Base-by-base conservation (phyloP, 805 yeast genomes). In the Grigorovia humatica region DNA sequence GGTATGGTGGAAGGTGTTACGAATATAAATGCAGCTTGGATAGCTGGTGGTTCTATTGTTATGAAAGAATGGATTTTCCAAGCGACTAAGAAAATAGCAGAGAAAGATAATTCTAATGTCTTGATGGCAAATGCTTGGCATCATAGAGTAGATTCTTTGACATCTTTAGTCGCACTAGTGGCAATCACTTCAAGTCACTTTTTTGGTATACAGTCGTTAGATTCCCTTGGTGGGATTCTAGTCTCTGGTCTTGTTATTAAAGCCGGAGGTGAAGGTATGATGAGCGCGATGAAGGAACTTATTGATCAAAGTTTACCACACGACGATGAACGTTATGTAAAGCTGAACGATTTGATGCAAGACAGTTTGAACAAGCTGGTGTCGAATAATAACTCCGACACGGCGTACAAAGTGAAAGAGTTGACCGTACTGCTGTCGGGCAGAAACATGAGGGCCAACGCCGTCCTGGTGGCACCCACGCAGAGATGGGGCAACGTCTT, bases 121-220 rank as follows among this genome's bases (percentile, higher is more conserved):
- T 74, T 93, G 47, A 81, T 88, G 48, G 99, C 99, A 4, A 93
- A 93, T 64, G 99, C 99, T 2, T 93, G 99, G 98, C 99, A 93
- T 67, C 99, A 93, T 65, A 77, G 99, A 56, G 93, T 91, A 11
- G 99, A 93, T 64, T 85, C 96, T 0, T 67, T 93, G 59, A 95
- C 98, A 0, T 88, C 97, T 0, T 74, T 85, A 20, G 98, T 91
- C 8, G 97, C 98, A 0, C 76, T 91, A 19, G 77, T 82, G 4
- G 89, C 98, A 0, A 93, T 93, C 49, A 78, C 95, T 0, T 82
- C 90, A 1, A 95, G 96, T 38, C 83, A 85, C 58, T 73, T 88
- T 54, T 78, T 89, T 55, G 78, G 82, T 55, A 77, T 88, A 43
- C 82, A 81, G 45, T 88, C 96, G 82, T 70, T 93, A 51, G 99